These are phyloP conservation scores for Solanum aculeatissimum DNA, from an alignment of 305 asterid genomes.

Conservation along the genomic window DNA sequence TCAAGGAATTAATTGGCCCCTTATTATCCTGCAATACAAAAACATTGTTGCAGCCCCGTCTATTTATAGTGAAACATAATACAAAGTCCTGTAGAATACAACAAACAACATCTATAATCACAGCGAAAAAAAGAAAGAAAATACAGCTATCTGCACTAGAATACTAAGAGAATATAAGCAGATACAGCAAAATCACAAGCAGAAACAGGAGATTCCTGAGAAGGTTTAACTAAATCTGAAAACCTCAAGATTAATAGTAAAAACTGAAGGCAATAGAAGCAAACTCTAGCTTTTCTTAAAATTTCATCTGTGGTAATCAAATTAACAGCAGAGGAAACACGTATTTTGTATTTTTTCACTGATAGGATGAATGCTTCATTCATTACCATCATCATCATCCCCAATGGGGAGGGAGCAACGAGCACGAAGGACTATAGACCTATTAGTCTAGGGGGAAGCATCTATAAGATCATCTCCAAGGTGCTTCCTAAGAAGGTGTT, in stretches of 20 bases:
- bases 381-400: neutral
- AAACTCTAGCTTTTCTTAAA: neutral
- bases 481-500: neutral
- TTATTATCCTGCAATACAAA: conserved; percentile 62
- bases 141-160: neutral
- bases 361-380: neutral
- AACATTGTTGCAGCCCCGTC: conserved; percentile 1
- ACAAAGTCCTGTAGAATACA: neutral
- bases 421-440: neutral
- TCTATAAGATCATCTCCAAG: neutral
- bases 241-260: neutral
- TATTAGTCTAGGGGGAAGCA: neutral
- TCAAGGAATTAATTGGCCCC: conserved; percentile 61
- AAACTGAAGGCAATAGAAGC: neutral
- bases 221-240: neutral
- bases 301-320: neutral
- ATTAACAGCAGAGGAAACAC: neutral
- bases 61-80: neutral
- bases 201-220: neutral
- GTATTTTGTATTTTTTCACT: neutral
- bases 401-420: neutral
- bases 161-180: neutral
- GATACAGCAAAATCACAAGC: neutral
- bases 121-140: neutral
- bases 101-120: neutral